phyloP scores from a whole-genome alignment of 2,329 filamentous ascomycete species.

The Pseudogymnoascus sp. region DNA sequence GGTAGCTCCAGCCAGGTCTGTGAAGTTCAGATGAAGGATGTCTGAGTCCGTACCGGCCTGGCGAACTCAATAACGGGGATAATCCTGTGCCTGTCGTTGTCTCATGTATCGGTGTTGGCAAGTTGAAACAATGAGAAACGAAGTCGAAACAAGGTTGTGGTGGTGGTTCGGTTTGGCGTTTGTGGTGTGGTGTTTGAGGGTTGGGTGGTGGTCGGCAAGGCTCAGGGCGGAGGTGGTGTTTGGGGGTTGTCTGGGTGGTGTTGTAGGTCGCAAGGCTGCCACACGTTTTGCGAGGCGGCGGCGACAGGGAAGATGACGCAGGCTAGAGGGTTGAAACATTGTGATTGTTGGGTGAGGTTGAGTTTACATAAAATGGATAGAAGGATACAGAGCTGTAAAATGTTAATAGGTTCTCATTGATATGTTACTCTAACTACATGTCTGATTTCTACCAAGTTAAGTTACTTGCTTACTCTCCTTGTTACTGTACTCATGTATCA shows the following conservation, averaged over 20 bases:
- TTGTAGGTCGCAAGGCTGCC: background rate
- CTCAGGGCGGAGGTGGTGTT: background rate
- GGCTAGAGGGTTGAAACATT: background rate
- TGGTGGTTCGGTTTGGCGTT: background rate
- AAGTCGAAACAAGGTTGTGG: background rate
- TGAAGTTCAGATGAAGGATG: background rate
- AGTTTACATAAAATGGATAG: too few relatives aligned
- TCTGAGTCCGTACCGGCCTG: background rate
- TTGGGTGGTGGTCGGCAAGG: background rate
- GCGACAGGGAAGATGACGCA: background rate
- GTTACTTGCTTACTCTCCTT: background rate
- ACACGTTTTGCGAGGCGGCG: background rate
- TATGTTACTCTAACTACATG: background rate
- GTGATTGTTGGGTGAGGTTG: background rate
- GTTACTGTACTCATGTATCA: background rate
- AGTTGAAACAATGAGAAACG: background rate
- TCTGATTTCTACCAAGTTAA: background rate
- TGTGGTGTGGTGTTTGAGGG: background rate
- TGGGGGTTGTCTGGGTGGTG: background rate
- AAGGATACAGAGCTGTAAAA: background rate
- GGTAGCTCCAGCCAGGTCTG: conserved; percentile 9
- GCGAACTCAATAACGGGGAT: background rate
- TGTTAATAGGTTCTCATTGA: background rate
- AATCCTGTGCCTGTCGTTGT: background rate
- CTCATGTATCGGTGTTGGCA: background rate